Evolutionary conservation across 2,329 filamentous ascomycete species (phyloP).

Genomic region (Phyllachora maydis): DNA sequence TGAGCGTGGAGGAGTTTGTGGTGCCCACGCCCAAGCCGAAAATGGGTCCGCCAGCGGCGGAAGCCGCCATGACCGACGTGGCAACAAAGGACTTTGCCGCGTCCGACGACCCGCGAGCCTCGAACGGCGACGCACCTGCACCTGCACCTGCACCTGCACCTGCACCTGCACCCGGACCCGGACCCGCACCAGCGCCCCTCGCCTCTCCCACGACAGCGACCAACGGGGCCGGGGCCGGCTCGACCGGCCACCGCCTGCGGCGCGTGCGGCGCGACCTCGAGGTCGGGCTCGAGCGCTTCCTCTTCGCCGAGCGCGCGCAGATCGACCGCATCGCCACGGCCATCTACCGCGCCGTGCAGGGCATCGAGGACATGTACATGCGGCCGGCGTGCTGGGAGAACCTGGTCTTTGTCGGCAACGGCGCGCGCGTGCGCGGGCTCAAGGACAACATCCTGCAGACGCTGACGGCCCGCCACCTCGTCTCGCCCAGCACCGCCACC

Average conservation of each 20-base stretch:
- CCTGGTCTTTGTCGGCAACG: slow-evolving; percentile 80
- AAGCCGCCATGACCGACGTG: too few relatives aligned
- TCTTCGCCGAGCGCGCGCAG: slow-evolving; percentile 45
- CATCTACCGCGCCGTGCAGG: slow-evolving; percentile 66
- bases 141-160: background rate
- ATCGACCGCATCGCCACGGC: slow-evolving; percentile 69
- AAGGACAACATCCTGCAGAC: slow-evolving; percentile 72
- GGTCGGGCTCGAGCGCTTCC: slow-evolving; percentile 57
- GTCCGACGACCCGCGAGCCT: background rate
- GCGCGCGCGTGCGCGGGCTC: slow-evolving; percentile 53
- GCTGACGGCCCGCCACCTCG: slow-evolving; percentile 62
- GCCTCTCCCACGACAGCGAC: slow-evolving; percentile 5
- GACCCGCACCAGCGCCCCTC: background rate
- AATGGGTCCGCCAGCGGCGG: too few relatives aligned
- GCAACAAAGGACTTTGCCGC: too few relatives aligned
- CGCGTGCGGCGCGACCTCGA: slow-evolving; percentile 48
- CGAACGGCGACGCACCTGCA: slow-evolving; percentile 2
- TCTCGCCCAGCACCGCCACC: slow-evolving; percentile 80
- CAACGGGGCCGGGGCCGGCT: slow-evolving; percentile 2
- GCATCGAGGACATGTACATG: slow-evolving; percentile 68
- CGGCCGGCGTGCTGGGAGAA: slow-evolving; percentile 81
- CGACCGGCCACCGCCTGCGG: slow-evolving; percentile 29
- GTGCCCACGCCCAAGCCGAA: slow-evolving; percentile 11
- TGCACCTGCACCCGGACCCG: background rate
- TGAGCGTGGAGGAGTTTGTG: slow-evolving; percentile 31